Evolutionary conservation across 2,329 filamentous ascomycete genomes (phyloP), one percentile per base, ranked within the genome.

Genomic region (Sclerotinia spermophila): DNA sequence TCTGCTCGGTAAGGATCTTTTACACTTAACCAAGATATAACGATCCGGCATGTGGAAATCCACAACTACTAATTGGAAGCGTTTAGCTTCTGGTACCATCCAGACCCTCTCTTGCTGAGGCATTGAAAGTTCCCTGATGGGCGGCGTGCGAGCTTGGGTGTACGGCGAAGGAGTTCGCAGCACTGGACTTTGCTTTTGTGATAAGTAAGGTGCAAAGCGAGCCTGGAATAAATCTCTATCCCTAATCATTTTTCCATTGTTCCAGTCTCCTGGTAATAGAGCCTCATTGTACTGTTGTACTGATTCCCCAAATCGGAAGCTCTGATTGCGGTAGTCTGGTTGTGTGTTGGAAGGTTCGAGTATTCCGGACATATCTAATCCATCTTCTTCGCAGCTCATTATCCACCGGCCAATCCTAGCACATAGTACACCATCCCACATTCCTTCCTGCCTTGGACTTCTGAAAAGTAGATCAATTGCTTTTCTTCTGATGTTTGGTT

Each of bases 361-460:
- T 17, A 68, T 53, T 6, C 60, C 53, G 5, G 76, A 73, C 4
- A 69, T 24, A 17, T 71, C 55, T 33, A 78, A 69, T 10, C 74
- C 76, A n/a, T 76, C 74, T 59, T 79, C 77, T 66, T 79, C 77
- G 15, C 74, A 74, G 11, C 58, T 38, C 11, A 71, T 71, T 15
- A 79, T 71, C 76, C 77, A 79, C 5, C 71, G 58, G 4, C 72
- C 73, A n/a, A 78, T 74, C 45, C 74, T 72, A 13, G 77, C 76
- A 35, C 68, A 74, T 33, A 79, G 45, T 8, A 78, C 70, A 10
- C 76, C 71, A 71, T 92, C 89, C 89, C 89, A 92, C 84, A 91
- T 89, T 33, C 87, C 89, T 79, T 92, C 90, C 64, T 89, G 83
- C 30, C 89, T 83, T 11, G 87, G 85, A 75, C 86, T 88, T 74